Base-by-base conservation (phyloP, 1,284 basidiomycete genomes). In the Trichosporon inkin region DNA sequence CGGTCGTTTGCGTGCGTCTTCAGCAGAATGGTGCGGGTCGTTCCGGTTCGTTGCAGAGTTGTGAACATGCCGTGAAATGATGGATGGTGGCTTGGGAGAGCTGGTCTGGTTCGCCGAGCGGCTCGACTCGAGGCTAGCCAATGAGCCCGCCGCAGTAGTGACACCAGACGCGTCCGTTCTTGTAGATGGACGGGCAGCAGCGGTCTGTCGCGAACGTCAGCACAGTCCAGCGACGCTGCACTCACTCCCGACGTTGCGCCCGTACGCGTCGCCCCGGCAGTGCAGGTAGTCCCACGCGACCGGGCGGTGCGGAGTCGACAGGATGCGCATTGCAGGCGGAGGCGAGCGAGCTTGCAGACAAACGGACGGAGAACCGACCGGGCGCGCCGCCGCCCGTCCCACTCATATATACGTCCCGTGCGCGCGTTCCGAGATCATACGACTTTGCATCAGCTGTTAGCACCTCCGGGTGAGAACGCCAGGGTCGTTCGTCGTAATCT, bases 141-240 rank as follows among this genome's bases (percentile, higher is more conserved):
- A 49, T 49, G 14, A 49, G 44, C 22, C 44, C 44, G 6, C 44
- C 24, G 16, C 44, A 49, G 10, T 49, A 49, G 44, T 49, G 44
- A 49, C 44, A 49, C 44, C 44, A 49, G 24, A 49, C 44, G 22
- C 28, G 24, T 14, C 44, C 44, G 24, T 49, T 49, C 44, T 32
- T 17, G 44, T 49, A 49, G 16, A 49, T 49, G 4, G 44, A 49
- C 7, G 44, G 44, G 24, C 44, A 49, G 44, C 44, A 49, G 6
- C 44, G 14, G 16, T 49, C 44, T 49, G 44, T n/a, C 16, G 28
- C 28, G 20, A 13, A 3, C 4, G 44, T 49, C 44, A 49, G 44
- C 44, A 13, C 39, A 13, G 11, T 38, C 36, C 5, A 3, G 17
- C 8, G 10, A 41, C 7, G 19, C 19, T 16, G 3, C 8, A 32